Evolutionary conservation across 2,329 filamentous ascomycete species (phyloP).

Genomic region (Botryotinia globosa): DNA sequence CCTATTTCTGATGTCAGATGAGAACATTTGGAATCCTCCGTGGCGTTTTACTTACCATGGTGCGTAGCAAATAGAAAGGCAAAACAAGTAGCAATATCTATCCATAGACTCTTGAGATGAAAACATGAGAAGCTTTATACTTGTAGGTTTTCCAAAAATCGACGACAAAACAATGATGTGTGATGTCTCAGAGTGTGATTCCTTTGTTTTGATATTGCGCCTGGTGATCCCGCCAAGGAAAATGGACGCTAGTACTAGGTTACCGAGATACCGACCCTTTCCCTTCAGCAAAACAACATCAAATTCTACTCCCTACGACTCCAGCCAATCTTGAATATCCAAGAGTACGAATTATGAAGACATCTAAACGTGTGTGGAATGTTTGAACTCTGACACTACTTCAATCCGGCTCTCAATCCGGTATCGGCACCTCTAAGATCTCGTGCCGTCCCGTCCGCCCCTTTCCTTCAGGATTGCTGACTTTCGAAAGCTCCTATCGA

Average conservation of each 20-base stretch:
- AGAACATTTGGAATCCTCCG: neutral
- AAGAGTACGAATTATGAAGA: neutral
- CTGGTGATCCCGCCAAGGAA: neutral
- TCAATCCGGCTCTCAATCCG: neutral
- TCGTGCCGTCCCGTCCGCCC: neutral
- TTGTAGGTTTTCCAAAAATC: neutral
- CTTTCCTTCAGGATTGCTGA: neutral
- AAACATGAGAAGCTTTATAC: neutral
- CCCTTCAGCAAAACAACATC: neutral
- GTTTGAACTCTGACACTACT: neutral
- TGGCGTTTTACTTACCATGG: slow-evolving; percentile 4
- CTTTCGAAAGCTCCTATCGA: slow-evolving; percentile 1
- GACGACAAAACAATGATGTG: neutral
- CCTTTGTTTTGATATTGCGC: neutral
- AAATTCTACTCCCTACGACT: neutral
- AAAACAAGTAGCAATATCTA: neutral
- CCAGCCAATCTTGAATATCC: neutral
- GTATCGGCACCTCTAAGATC: neutral
- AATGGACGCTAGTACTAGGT: neutral
- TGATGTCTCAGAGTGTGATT: neutral
- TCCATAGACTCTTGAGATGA: neutral
- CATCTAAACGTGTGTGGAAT: neutral
- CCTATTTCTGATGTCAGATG: slow-evolving; percentile 9
- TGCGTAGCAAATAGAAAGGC: neutral
- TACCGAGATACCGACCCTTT: neutral